These are phyloP conservation scores for Ustilago trichophora DNA, from an alignment of 1,284 basidiomycete genomes.

Conservation along the genomic window DNA sequence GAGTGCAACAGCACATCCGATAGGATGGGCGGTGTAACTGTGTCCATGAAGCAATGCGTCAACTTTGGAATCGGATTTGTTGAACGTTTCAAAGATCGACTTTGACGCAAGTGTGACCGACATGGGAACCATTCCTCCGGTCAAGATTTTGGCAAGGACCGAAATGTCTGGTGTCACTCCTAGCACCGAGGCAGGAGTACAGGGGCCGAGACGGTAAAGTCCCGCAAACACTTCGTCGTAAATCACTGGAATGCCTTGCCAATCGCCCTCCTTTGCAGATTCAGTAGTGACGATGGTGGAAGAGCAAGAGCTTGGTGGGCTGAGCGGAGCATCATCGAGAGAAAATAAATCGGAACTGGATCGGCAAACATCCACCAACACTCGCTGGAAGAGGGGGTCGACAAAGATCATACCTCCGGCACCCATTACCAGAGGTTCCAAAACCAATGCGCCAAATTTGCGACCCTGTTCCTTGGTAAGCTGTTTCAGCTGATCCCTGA, in stretches of 20 bases:
- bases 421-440: slow-evolving; percentile 93
- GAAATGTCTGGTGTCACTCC: slow-evolving; percentile 73
- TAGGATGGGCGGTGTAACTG: slow-evolving; percentile 73
- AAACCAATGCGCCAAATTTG: slow-evolving; percentile 76
- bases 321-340: slow-evolving; percentile 53
- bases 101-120: slow-evolving; percentile 78
- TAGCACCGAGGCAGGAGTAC: slow-evolving; percentile 46
- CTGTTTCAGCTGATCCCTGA: slow-evolving; percentile 71
- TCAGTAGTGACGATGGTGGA: background rate
- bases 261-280: slow-evolving; percentile 65
- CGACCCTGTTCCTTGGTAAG: slow-evolving; percentile 67
- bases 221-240: slow-evolving; percentile 97
- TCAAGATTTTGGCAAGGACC: slow-evolving; percentile 91
- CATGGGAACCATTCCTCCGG: slow-evolving; percentile 89
- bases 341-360: slow-evolving; percentile 69
- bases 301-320: slow-evolving; percentile 1
- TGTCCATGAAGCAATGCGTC: slow-evolving; percentile 93
- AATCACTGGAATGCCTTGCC: slow-evolving; percentile 85
- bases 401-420: slow-evolving; percentile 98
- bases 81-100: slow-evolving; percentile 82
- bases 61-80: slow-evolving; percentile 76
- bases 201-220: slow-evolving; percentile 80
- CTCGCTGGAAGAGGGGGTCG: slow-evolving; percentile 92
- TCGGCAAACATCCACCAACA: slow-evolving; percentile 84
- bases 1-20: slow-evolving; percentile 87